phyloP scores from a whole-genome alignment of 2,329 filamentous ascomycete species.

The Myriosclerotinia curreyana region DNA sequence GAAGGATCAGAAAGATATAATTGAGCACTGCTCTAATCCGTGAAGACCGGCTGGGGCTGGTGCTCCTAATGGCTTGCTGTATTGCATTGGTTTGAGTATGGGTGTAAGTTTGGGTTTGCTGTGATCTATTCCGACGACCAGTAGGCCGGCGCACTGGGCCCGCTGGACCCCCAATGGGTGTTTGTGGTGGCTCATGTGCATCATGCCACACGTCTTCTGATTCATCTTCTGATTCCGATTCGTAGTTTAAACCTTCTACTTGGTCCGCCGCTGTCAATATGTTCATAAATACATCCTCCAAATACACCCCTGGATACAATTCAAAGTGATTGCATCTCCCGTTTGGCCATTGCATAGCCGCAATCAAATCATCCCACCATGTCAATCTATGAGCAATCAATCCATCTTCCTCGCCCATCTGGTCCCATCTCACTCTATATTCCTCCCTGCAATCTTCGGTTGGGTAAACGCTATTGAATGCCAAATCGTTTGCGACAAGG shows the following conservation, averaged over 20 bases:
- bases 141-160: neutral
- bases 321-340: constrained; percentile 19
- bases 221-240: neutral
- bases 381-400: constrained; percentile 13
- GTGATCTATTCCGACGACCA: neutral
- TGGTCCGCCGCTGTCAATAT: constrained; percentile 13
- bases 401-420: constrained; percentile 15
- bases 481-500: neutral
- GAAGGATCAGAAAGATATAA: constrained; percentile 3
- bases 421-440: constrained; percentile 16
- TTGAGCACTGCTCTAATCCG: constrained; percentile 9
- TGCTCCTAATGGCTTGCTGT: neutral
- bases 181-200: neutral
- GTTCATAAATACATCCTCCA: constrained; percentile 17
- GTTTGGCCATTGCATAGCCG: constrained; percentile 7
- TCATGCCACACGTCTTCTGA: constrained; percentile 6
- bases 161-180: neutral
- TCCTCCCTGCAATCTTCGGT: constrained; percentile 7
- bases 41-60: neutral
- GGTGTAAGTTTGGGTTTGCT: too few relatives aligned
- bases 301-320: neutral
- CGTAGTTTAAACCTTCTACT: neutral
- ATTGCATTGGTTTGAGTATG: neutral
- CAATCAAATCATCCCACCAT: constrained; percentile 15
- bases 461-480: constrained; percentile 20